Base-by-base conservation (phyloP, 2,329 filamentous ascomycete genomes). In the Epicoccum nigrum region DNA sequence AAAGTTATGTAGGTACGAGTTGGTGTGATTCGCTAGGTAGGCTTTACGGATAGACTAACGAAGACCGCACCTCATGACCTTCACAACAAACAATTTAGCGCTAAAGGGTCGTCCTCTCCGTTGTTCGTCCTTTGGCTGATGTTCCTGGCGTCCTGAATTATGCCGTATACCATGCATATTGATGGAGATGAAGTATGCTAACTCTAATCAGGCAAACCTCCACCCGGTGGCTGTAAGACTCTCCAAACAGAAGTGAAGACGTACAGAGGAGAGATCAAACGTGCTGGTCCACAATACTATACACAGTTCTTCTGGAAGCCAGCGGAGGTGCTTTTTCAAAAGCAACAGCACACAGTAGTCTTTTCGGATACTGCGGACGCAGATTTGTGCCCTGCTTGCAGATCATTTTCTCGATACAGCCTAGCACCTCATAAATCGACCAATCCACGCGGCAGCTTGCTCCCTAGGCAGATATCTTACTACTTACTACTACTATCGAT, bases 1-100 rank as follows among this genome's bases (percentile, higher is more conserved):
- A 16, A 28, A 39, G 7, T 27, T 32, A 45, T 48, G 40, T 54
- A 45, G 51, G 44, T 49, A 54, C 45, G 31, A 7, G 23, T 28
- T 23, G 19, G 2, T 12, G n/a, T 37, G 44, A 37, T 45, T 54
- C 39, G 51, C 35, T n/a, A 13, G 40, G 37, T 30, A 33, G 7
- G 11, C 33, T 48, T 48, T 16, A 40, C 28, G 17, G 23, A 19
- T 25, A n/a, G 21, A 31, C 44, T 35, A 39, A 21, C 12, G 23
- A 30, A 33, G 23, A 16, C 23, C 13, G 12, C 15, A 27, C 9
- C 50, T 53, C 50, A 48, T 53, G 44, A 53, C 44, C 39, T 38
- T 25, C 23, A 44, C 13, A 7, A 25, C 20, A 28, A 48, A 28
- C 34, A 4, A 20, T 19, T 21, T 9, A 17, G 34, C 44, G 28